Percentiles rank a stretch among this genome's conserved stretches.
Conservation (phyloP, 495 filamentous ascomycete species). For the Cercophora scortea region DNA sequence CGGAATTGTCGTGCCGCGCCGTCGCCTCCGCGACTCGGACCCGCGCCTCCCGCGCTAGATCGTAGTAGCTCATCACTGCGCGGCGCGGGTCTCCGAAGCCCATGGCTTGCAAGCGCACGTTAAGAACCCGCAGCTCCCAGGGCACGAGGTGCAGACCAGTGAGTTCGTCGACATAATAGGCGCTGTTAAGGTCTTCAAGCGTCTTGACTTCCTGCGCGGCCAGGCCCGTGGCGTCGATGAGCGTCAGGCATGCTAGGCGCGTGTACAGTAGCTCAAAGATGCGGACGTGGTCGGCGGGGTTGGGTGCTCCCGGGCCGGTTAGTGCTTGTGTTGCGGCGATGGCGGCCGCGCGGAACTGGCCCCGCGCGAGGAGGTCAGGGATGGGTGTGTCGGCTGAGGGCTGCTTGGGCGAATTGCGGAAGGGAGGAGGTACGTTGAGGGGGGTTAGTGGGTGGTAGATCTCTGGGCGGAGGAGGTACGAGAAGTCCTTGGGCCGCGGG, state of each 20-base stretch:
- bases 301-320: slow-evolving; percentile 36
- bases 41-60: slow-evolving; percentile 71
- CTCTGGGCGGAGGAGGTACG: slow-evolving; percentile 67
- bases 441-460: slow-evolving; percentile 74
- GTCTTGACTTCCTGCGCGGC: slow-evolving; percentile 82
- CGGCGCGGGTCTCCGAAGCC: slow-evolving; percentile 77
- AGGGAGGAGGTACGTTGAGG: slow-evolving; percentile 55
- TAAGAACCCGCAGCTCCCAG: slow-evolving; percentile 79
- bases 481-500: slow-evolving; percentile 58
- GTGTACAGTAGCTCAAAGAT: slow-evolving; percentile 78
- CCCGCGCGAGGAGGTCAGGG: slow-evolving; percentile 43
- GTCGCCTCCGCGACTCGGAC: slow-evolving; percentile 34
- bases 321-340: slow-evolving; percentile 65
- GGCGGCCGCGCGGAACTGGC: slow-evolving; percentile 67
- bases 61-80: slow-evolving; percentile 82
- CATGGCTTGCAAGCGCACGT: slow-evolving; percentile 73
- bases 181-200: slow-evolving; percentile 68
- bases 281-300: slow-evolving; percentile 46
- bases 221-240: slow-evolving; percentile 57
- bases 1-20: slow-evolving; percentile 31
- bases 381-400: slow-evolving; percentile 43
- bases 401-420: slow-evolving; percentile 40
- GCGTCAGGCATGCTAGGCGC: slow-evolving; percentile 72
- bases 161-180: slow-evolving; percentile 53
- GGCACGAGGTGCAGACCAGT: slow-evolving; percentile 59